Percentiles rank a stretch among this genome's conserved stretches.
Evolutionary conservation across 192 early-diverging fungal species (phyloP).

Genomic region (Linnemannia hyalina): DNA sequence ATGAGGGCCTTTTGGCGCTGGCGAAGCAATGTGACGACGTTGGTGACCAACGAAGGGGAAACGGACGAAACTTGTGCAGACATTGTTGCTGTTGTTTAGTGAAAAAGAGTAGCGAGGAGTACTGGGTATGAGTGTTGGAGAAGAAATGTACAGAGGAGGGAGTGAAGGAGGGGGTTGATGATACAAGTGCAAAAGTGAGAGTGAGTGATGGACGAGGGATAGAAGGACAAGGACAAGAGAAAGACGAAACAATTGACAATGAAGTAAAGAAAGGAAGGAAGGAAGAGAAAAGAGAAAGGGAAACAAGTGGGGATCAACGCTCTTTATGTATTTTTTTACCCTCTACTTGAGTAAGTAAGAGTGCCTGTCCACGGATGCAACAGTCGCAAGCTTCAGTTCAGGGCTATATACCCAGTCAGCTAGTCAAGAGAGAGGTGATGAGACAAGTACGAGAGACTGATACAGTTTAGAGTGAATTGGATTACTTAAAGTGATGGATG

Average conservation of each 20-base stretch:
- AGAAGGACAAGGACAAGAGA: background rate
- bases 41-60: constrained; percentile 36
- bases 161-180: background rate
- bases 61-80: constrained; percentile 28
- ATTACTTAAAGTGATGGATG: background rate
- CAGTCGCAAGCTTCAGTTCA: no score
- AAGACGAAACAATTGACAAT: background rate
- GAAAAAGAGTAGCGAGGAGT: background rate
- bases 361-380: no score
- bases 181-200: background rate
- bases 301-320: background rate
- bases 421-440: background rate
- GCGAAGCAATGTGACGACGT: constrained; percentile 40
- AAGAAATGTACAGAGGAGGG: constrained; percentile 7
- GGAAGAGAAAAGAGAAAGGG: background rate
- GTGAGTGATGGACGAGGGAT: background rate
- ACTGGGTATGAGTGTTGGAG: background rate
- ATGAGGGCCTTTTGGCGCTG: constrained; percentile 48
- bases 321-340: constrained; percentile 6
- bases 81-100: background rate
- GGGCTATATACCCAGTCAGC: no score
- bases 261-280: background rate
- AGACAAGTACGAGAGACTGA: background rate
- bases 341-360: background rate
- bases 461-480: constrained; percentile 2